Evolutionary conservation across 257 asterid species (phyloP).

Genomic region (Plantago major): DNA sequence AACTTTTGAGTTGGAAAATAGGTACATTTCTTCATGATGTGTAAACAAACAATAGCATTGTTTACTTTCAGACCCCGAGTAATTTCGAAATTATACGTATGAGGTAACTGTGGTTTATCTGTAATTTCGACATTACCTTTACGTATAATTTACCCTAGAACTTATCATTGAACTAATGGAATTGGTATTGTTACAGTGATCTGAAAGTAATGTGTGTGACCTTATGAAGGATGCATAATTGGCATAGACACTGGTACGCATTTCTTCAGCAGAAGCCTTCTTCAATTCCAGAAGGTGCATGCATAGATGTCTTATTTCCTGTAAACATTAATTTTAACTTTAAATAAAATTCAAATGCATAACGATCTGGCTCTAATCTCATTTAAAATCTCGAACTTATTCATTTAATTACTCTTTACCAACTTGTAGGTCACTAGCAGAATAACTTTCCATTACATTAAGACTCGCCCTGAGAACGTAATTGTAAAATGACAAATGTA

Average conservation of each 20-base stretch:
- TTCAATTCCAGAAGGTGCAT: slow-evolving; percentile 59
- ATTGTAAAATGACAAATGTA: not conserved
- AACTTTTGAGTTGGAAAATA: not conserved
- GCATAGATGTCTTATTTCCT: slow-evolving; percentile 88
- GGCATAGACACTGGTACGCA: slow-evolving; percentile 88
- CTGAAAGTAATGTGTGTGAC: slow-evolving; percentile 22
- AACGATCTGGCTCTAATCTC: too few relatives aligned
- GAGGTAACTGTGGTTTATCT: too few relatives aligned
- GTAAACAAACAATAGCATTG: too few relatives aligned
- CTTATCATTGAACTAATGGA: not conserved
- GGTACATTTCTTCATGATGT: not conserved
- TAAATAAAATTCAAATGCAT: too few relatives aligned
- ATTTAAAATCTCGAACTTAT: too few relatives aligned
- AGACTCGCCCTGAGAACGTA: too few relatives aligned
- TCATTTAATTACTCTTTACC: too few relatives aligned
- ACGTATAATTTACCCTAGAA: not conserved
- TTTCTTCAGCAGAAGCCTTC: slow-evolving; percentile 97
- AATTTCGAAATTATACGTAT: too few relatives aligned
- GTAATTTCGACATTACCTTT: too few relatives aligned
- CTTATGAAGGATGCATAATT: slow-evolving; percentile 85
- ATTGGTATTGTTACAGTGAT: not conserved
- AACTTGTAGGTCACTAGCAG: not conserved
- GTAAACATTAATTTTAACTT: slow-evolving; percentile 15
- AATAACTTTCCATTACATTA: not conserved
- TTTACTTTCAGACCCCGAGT: too few relatives aligned